Evolutionary conservation across 805 yeast genomes (phyloP).

Genomic region (Kregervanrija pseudodelftensis): DNA sequence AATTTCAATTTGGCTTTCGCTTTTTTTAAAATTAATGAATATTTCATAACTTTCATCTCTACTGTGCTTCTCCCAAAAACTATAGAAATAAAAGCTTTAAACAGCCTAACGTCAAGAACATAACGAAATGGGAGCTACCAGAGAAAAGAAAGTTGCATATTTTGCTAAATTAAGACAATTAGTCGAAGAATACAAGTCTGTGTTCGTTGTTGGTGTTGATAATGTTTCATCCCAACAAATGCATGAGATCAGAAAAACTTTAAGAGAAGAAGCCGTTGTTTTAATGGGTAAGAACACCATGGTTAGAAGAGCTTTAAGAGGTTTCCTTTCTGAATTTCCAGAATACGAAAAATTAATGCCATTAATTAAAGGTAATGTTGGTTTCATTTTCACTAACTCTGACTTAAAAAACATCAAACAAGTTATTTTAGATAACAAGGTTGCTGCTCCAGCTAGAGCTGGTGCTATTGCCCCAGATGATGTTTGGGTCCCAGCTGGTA

Average conservation of each 20-base stretch:
- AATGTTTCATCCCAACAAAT: slow-evolving; percentile 99
- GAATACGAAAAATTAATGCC: slow-evolving; percentile 94
- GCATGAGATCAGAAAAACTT: slow-evolving; percentile 98
- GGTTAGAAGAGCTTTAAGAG: slow-evolving; percentile 99
- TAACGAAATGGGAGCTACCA: slow-evolving; percentile 99
- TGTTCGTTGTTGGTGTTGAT: slow-evolving; percentile 99
- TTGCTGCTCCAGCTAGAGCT: slow-evolving; percentile 99
- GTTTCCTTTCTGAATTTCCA: slow-evolving; percentile 87
- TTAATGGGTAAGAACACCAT: slow-evolving; percentile 99
- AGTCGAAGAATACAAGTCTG: slow-evolving; percentile 94
- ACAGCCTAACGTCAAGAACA: slow-evolving; percentile 69
- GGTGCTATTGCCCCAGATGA: slow-evolving; percentile 99
- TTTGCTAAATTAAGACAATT: slow-evolving; percentile 91
- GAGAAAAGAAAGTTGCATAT: slow-evolving; percentile 95
- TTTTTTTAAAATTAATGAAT: not conserved
- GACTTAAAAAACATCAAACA: slow-evolving; percentile 93
- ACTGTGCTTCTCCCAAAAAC: not conserved
- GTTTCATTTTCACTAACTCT: slow-evolving; percentile 98
- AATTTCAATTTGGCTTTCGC: not conserved
- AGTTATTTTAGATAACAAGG: slow-evolving; percentile 80
- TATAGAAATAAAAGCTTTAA: slow-evolving; percentile 55
- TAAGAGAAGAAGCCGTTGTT: slow-evolving; percentile 92
- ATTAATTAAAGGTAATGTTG: slow-evolving; percentile 95
- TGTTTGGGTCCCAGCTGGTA: slow-evolving; percentile 97
- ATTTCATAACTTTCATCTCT: not conserved